A percentile compares a stretch with the other conserved stretches of the same genome.
phyloP scores from a whole-genome alignment of 1,284 basidiomycete genomes.

The Fomes fomentarius region DNA sequence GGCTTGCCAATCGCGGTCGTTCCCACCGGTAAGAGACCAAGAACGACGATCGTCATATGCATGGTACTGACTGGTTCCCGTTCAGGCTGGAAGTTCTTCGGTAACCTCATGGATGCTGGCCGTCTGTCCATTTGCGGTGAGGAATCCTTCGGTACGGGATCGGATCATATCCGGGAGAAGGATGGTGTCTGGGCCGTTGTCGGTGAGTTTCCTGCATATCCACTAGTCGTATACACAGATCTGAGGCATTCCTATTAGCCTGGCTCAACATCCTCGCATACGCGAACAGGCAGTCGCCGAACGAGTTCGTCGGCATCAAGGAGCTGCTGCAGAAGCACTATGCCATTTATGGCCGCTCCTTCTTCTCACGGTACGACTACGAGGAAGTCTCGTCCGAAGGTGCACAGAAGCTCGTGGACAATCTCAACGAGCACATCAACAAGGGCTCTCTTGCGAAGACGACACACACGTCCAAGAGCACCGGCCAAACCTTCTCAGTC shows the following conservation, averaged over 20 bases:
- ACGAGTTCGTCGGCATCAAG: constrained; percentile 82
- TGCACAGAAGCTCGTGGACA: constrained; percentile 84
- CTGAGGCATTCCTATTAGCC: constrained; percentile 52
- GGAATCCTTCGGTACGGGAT: constrained; percentile 99
- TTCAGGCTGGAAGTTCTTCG: constrained; percentile 99
- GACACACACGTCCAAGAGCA: constrained; percentile 66
- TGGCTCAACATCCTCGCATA: constrained; percentile 98
- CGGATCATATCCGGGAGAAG: constrained; percentile 99
- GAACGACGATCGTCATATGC: constrained; percentile 23
- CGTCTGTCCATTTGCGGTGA: constrained; percentile 97
- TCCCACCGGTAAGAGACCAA: constrained; percentile 91
- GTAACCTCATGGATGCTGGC: constrained; percentile 99
- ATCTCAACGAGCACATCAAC: constrained; percentile 76
- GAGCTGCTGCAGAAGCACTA: constrained; percentile 90
- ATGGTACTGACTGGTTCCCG: neutral
- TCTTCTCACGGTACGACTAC: constrained; percentile 99
- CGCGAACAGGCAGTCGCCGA: constrained; percentile 83
- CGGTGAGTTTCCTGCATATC: constrained; percentile 48
- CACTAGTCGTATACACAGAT: neutral
- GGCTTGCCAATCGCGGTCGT: constrained; percentile 96
- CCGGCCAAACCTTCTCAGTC: constrained; percentile 79
- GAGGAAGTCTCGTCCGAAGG: constrained; percentile 95
- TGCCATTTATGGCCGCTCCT: constrained; percentile 91
- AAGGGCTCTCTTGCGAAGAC: constrained; percentile 70
- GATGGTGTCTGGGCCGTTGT: constrained; percentile 98